Evolutionary conservation across 2,329 filamentous ascomycete species (phyloP), one percentile per base, ranked within the genome.

Genomic region (Colletotrichum incanum): DNA sequence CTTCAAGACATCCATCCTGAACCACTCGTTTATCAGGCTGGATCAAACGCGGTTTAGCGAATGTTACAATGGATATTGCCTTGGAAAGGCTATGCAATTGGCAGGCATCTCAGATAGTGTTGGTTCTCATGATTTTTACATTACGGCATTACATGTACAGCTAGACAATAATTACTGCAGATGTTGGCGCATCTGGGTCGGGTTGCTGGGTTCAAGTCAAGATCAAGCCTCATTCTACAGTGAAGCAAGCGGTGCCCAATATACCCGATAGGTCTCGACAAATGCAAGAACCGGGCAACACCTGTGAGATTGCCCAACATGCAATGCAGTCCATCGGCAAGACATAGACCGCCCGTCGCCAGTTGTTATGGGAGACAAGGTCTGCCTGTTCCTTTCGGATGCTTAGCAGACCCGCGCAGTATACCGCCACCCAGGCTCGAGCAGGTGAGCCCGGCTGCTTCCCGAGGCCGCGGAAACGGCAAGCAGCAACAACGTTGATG

Each of bases 111-210:
- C 23, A 6, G 12, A 39, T 26, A 9, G 12, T 18, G 16, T 12
- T 18, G 23, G 26, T 58, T 58, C 43, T 62, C 31, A 23, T 39
- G 23, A 7, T 26, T 50, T 52, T 41, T 52, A 52, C 60, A 52
- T 50, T 41, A 41, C 18, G 34, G 23, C n/a, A 62, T 63, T 52
- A 63, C 31, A 63, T 63, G 11, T 63, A 63, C 60, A 63, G 60
- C n/a, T 63, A 63, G 45, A 50, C 18, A 50, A 39, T 37, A 63
- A 52, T n/a, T 63, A 41, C 45, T 41, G 11, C 9, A 39, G 54
- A 39, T 4, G n/a, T n/a, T 28, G 16, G 16, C 59, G 16, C 59
- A 7, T 31, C 28, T 12, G 45, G n/a, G 34, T 20, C 59, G 16
- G 26, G 20, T 23, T 8, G 23, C 26, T 8, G 31, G 31, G 20